Base-by-base conservation (phyloP, 1,284 basidiomycete species). In the Athelia psychrophila region DNA sequence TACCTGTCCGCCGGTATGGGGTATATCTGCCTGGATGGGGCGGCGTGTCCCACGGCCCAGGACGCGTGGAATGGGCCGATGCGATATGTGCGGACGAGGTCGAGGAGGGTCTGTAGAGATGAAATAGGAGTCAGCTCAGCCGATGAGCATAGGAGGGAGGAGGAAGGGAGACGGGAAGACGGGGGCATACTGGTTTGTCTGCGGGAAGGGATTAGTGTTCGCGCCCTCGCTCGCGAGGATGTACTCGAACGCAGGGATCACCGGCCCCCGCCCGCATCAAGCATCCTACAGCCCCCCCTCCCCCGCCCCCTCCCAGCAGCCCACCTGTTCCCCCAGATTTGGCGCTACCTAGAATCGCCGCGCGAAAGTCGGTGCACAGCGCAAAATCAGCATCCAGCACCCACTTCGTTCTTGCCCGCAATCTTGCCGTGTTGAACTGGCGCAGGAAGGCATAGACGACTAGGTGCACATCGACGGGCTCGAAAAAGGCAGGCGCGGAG, bases 381-480 rank as follows among this genome's bases (percentile, higher is more conserved):
- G 80, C 86, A 65, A 94, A 93, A 65, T 93, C 91, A 54, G 93
- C 86, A 66, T 93, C 91, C 50, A 94, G 81, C 84, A 93, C 80
- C 59, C 82, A 91, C 56, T 87, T 80, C 3, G 91, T 92, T 13
- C 89, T 78, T 2, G 90, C 85, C 61, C 91, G 90, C 50, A 91
- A 74, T 40, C 91, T 80, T 12, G 91, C 91, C 32, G 84, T 83
- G 67, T 93, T 93, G 73, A 94, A 87, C 63, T 92, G 83, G 3
- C 90, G 78, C 55, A 87, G 84, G 60, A 90, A 91, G 2, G 84
- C 79, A 51, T 93, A 91, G 59, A 95, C 77, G 30, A 95, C 84
- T 27, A 96, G 81, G 62, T 96, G 93, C 10, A 95, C 81, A 61
- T 95, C 94, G 40, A 94, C 91, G 55, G 82, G 86, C 24, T 65